phyloP scores from a whole-genome alignment of 108 stramenopile genomes.

The Pseudonitzschia multistriata region DNA sequence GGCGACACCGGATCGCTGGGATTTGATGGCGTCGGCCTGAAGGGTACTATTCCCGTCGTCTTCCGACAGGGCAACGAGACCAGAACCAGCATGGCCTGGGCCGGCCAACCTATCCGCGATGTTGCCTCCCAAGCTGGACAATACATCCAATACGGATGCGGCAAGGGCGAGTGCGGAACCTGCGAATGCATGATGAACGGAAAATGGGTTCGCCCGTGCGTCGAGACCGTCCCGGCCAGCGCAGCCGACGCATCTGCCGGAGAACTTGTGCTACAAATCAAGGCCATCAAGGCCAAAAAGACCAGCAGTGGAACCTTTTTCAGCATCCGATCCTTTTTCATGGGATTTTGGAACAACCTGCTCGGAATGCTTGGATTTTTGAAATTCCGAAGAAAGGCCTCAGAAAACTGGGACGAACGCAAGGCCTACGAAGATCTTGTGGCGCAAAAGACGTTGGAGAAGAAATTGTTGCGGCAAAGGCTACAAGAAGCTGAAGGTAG shows the following conservation, averaged over 20 bases:
- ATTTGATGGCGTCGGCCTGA: constrained; percentile 59
- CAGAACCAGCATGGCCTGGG: constrained; percentile 59
- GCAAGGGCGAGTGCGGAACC: constrained; percentile 92
- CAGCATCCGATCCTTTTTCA: constrained; percentile 61
- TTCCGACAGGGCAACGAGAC: constrained; percentile 77
- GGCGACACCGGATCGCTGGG: constrained; percentile 32
- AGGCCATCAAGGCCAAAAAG: constrained; percentile 60
- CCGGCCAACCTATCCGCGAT: constrained; percentile 73
- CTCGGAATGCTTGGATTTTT: constrained; percentile 87
- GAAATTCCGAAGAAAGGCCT: constrained; percentile 55
- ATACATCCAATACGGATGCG: constrained; percentile 90
- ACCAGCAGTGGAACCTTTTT: constrained; percentile 69
- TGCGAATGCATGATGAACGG: constrained; percentile 81
- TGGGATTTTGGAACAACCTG: constrained; percentile 86
- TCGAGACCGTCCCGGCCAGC: constrained; percentile 52
- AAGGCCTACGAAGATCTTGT: constrained; percentile 68
- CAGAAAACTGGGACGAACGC: constrained; percentile 75
- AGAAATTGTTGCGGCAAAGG: constrained; percentile 1
- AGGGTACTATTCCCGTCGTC: constrained; percentile 72
- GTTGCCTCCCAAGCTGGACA: constrained; percentile 87
- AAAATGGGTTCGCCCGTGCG: constrained; percentile 82
- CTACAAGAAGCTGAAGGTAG: constrained; percentile 1
- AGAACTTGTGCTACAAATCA: constrained; percentile 54
- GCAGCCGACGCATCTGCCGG: constrained; percentile 24
- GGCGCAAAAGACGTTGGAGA: constrained; percentile 52